Conservation (phyloP, 2,329 filamentous ascomycete species). For the Aspergillus alliaceus region DNA sequence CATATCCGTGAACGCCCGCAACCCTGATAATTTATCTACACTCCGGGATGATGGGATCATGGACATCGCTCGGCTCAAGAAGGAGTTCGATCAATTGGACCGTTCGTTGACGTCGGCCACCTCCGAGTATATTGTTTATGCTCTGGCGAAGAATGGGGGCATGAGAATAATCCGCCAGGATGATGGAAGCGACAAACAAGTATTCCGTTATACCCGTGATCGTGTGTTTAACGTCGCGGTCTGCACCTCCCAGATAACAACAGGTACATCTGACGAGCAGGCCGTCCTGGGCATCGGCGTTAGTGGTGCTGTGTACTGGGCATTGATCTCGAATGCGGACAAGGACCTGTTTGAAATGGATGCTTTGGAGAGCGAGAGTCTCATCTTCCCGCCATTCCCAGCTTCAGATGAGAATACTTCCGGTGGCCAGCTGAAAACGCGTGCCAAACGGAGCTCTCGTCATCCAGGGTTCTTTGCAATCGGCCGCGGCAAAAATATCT, state of each 20-base stretch:
- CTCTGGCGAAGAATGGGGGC: slow-evolving; percentile 88
- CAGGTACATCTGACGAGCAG: slow-evolving; percentile 63
- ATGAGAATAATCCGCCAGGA: slow-evolving; percentile 92
- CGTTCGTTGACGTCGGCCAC: slow-evolving; percentile 88
- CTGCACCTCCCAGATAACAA: slow-evolving; percentile 63
- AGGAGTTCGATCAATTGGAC: slow-evolving; percentile 96
- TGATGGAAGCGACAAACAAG: slow-evolving; percentile 84
- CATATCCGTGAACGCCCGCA: slow-evolving; percentile 63
- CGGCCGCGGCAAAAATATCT: slow-evolving; percentile 92
- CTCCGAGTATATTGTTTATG: slow-evolving; percentile 89
- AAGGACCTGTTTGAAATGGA: slow-evolving; percentile 78
- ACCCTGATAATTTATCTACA: slow-evolving; percentile 50
- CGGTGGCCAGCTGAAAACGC: slow-evolving; percentile 90
- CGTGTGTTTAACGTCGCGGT: slow-evolving; percentile 93
- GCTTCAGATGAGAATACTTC: slow-evolving; percentile 87
- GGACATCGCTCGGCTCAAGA: slow-evolving; percentile 92
- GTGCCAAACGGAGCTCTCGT: slow-evolving; percentile 82
- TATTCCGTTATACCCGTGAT: slow-evolving; percentile 88
- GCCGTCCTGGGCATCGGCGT: slow-evolving; percentile 89
- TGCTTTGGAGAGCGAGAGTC: slow-evolving; percentile 78
- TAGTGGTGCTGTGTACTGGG: slow-evolving; percentile 96
- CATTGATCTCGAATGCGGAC: slow-evolving; percentile 72
- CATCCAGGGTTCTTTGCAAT: slow-evolving; percentile 95
- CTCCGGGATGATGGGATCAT: slow-evolving; percentile 80
- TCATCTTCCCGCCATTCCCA: slow-evolving; percentile 83